Evolutionary conservation across 2,329 filamentous ascomycete species (phyloP).

Genomic region (Dryadomyces sulphureus): DNA sequence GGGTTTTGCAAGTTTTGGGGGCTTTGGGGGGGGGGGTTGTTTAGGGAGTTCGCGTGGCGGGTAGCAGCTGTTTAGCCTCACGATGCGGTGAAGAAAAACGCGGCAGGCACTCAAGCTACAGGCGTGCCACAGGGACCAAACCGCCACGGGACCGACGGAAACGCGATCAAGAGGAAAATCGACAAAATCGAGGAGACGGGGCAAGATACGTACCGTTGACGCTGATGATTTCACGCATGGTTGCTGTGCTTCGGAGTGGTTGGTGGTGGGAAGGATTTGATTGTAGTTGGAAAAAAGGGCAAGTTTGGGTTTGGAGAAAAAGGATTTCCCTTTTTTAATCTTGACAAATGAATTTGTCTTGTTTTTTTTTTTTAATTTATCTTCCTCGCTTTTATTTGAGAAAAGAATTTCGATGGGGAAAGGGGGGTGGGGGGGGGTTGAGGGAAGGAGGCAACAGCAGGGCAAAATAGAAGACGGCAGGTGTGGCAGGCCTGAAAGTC

Average conservation of each 20-base stretch:
- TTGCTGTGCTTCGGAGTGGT: constrained; percentile 23
- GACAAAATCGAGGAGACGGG: constrained; percentile 13
- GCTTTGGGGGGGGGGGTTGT: too few relatives aligned
- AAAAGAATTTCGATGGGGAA: constrained; percentile 7
- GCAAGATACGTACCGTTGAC: constrained; percentile 67
- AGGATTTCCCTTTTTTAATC: constrained; percentile 4
- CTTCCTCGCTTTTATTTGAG: constrained; percentile 3
- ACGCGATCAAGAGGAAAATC: too few relatives aligned
- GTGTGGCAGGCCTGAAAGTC: constrained; percentile 4
- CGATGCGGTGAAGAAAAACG: constrained; percentile 11
- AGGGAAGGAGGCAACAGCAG: background rate
- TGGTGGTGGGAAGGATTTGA: background rate
- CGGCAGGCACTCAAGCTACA: background rate
- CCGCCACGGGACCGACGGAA: background rate
- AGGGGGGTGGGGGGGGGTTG: constrained; percentile 5
- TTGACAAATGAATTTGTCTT: constrained; percentile 2
- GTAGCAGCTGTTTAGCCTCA: background rate
- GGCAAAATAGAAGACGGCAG: background rate
- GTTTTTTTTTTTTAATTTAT: constrained; percentile 3
- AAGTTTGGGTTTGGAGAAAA: constrained; percentile 3
- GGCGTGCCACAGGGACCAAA: constrained; percentile 12
- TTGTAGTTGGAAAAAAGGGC: background rate
- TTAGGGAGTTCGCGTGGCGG: background rate
- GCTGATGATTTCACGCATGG: constrained; percentile 98
- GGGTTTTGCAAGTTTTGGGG: too few relatives aligned